Evolutionary conservation across 495 filamentous ascomycete genomes (phyloP).

Genomic region (Neurospora sp.): DNA sequence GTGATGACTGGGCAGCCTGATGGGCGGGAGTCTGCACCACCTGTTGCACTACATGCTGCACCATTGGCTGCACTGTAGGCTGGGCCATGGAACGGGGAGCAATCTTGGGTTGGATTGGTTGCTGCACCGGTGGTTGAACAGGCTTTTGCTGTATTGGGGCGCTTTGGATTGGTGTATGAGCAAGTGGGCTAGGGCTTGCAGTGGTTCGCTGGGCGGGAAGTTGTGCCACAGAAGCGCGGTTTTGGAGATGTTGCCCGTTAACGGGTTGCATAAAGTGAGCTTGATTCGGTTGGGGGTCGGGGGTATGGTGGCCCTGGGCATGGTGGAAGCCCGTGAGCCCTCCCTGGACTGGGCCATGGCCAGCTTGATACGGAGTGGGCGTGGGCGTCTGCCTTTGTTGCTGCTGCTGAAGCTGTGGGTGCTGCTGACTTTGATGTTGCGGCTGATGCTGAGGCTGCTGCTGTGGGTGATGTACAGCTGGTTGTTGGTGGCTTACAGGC

Average conservation of each 20-base stretch:
- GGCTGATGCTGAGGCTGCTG: slow-evolving; percentile 18
- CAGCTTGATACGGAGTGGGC: slow-evolving; percentile 4
- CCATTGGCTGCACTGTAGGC: not conserved
- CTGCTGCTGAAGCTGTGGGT: slow-evolving; percentile 21
- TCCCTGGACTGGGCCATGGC: not conserved
- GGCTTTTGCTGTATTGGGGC: slow-evolving; percentile 21
- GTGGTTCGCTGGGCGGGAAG: slow-evolving; percentile 4
- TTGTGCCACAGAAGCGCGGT: slow-evolving; percentile 4
- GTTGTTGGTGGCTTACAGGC: slow-evolving; percentile 4
- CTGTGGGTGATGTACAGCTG: not conserved
- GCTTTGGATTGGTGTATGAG: slow-evolving; percentile 12
- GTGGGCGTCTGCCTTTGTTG: slow-evolving; percentile 3
- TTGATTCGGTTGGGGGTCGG: slow-evolving; percentile 6
- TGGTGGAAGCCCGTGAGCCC: slow-evolving; percentile 7
- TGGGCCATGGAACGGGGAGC: not conserved
- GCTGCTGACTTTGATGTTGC: slow-evolving; percentile 23
- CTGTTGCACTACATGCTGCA: not conserved
- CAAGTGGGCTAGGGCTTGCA: slow-evolving; percentile 7
- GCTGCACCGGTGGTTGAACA: slow-evolving; percentile 20
- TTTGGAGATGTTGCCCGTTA: slow-evolving; percentile 13
- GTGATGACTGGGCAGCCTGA: not conserved
- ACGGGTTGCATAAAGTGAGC: slow-evolving; percentile 4
- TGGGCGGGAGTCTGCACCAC: not conserved
- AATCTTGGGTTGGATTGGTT: not conserved
- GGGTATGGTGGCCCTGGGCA: slow-evolving; percentile 4